Conservation (phyloP, 192 early-diverging fungal genomes). For the Mortierella alpina region DNA sequence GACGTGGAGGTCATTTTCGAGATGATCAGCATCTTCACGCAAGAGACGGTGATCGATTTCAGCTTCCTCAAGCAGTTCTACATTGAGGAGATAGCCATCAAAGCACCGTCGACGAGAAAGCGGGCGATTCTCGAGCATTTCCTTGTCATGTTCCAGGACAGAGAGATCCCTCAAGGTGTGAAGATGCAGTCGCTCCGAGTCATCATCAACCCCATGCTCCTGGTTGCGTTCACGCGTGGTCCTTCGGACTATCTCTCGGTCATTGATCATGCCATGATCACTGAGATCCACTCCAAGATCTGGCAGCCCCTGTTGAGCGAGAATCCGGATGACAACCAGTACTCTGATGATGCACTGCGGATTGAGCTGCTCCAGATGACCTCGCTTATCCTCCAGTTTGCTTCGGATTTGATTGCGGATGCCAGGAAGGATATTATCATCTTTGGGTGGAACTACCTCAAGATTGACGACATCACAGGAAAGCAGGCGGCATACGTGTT, state of each 20-base stretch:
- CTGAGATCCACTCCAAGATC: slow-evolving; percentile 67
- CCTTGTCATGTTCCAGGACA: slow-evolving; percentile 77
- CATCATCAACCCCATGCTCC: slow-evolving; percentile 89
- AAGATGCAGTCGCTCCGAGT: slow-evolving; percentile 82
- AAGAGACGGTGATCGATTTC: slow-evolving; percentile 74
- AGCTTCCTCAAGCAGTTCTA: slow-evolving; percentile 75
- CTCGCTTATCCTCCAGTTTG: slow-evolving; percentile 86
- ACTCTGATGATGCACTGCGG: slow-evolving; percentile 73
- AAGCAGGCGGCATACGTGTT: slow-evolving; percentile 97
- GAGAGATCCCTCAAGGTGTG: slow-evolving; percentile 63
- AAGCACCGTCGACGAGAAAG: slow-evolving; percentile 66
- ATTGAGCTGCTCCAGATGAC: slow-evolving; percentile 95
- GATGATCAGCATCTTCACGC: slow-evolving; percentile 75
- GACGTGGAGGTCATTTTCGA: slow-evolving; percentile 81
- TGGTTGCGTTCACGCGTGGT: slow-evolving; percentile 71
- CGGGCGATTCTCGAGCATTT: slow-evolving; percentile 80
- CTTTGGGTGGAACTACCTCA: slow-evolving; percentile 91
- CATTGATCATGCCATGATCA: slow-evolving; percentile 70
- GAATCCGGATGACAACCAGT: slow-evolving; percentile 62
- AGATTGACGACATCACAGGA: slow-evolving; percentile 90
- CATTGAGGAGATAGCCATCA: slow-evolving; percentile 72
- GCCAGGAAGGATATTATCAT: slow-evolving; percentile 91
- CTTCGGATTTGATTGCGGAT: slow-evolving; percentile 80
- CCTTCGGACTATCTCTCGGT: slow-evolving; percentile 60
- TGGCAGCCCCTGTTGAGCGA: slow-evolving; percentile 68